These are phyloP conservation scores for Pythium myriotylum DNA, from an alignment of 352 stramenopile species.

Conservation along the genomic window DNA sequence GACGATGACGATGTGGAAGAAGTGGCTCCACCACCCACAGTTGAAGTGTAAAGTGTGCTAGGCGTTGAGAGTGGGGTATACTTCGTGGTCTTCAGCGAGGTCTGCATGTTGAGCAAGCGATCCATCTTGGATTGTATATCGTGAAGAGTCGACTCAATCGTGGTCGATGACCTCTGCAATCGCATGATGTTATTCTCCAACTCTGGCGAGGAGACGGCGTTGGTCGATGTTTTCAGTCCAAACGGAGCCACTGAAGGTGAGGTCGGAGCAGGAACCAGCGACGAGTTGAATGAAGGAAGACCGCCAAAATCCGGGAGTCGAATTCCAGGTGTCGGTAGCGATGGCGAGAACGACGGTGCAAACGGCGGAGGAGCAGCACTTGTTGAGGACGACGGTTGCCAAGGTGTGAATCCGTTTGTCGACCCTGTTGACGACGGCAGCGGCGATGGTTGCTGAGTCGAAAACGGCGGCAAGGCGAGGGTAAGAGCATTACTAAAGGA, in stretches of 20 bases:
- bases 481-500: slow-evolving; percentile 18
- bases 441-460: not conserved
- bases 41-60: slow-evolving; percentile 34
- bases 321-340: not conserved
- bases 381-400: slow-evolving; percentile 5
- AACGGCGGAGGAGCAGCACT: no score
- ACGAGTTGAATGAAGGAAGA: slow-evolving; percentile 15
- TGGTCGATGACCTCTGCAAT: slow-evolving; percentile 77
- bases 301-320: not conserved
- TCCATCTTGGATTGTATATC: slow-evolving; percentile 85
- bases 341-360: no score
- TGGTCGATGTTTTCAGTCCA: slow-evolving; percentile 13
- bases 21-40: slow-evolving; percentile 25
- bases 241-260: slow-evolving; percentile 35
- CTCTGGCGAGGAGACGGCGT: slow-evolving; percentile 27
- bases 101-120: slow-evolving; percentile 64
- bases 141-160: slow-evolving; percentile 72
- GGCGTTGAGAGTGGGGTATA: slow-evolving; percentile 36
- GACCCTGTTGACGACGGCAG: slow-evolving; percentile 1
- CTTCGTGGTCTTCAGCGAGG: slow-evolving; percentile 48
- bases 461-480: slow-evolving; percentile 4
- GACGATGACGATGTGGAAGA: slow-evolving; percentile 23
- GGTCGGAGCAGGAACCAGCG: slow-evolving; percentile 19
- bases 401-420: slow-evolving; percentile 20
- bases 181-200: slow-evolving; percentile 68